phyloP scores from a whole-genome alignment of 179 eudicot genomes.

The Pouteria campechiana region DNA sequence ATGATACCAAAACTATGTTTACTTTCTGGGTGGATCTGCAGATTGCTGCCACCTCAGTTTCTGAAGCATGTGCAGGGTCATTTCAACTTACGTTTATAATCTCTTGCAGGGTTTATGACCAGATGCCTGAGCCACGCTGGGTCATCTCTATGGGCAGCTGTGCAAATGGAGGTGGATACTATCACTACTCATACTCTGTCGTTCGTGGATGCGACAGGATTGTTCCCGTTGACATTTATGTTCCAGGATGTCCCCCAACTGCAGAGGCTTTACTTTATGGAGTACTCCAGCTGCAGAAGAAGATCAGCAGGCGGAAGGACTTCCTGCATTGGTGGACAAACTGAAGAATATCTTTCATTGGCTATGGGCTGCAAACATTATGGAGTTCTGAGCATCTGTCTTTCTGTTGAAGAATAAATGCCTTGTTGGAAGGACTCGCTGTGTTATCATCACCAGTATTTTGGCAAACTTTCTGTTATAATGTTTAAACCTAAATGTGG shows the following conservation, averaged over 20 bases:
- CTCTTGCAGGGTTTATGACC: conserved; percentile 79
- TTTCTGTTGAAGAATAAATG: no score
- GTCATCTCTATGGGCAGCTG: conserved; percentile 98
- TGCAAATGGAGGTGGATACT: conserved; percentile 96
- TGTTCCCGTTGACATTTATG: conserved; percentile 95
- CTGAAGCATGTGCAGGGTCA: no score
- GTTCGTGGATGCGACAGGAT: conserved; percentile 94
- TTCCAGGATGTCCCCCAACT: conserved; percentile 97
- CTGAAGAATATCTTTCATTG: conserved; percentile 11
- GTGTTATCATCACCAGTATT: no score
- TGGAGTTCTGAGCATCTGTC: no score
- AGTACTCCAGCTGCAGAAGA: conserved; percentile 86
- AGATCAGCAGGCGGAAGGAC: conserved; percentile 95
- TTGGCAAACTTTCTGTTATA: no score
- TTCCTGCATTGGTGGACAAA: conserved; percentile 94
- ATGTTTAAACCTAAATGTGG: no score
- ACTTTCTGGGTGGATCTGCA: no score
- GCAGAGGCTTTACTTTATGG: conserved; percentile 94
- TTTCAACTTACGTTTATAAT: neutral
- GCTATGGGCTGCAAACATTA: no score
- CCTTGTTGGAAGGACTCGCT: no score
- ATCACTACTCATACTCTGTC: conserved; percentile 93
- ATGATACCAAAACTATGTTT: no score
- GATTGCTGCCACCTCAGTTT: no score
- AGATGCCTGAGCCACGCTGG: conserved; percentile 99